Evolutionary conservation across 2,329 filamentous ascomycete species (phyloP).

Genomic region (Tricladium varicosporioides): DNA sequence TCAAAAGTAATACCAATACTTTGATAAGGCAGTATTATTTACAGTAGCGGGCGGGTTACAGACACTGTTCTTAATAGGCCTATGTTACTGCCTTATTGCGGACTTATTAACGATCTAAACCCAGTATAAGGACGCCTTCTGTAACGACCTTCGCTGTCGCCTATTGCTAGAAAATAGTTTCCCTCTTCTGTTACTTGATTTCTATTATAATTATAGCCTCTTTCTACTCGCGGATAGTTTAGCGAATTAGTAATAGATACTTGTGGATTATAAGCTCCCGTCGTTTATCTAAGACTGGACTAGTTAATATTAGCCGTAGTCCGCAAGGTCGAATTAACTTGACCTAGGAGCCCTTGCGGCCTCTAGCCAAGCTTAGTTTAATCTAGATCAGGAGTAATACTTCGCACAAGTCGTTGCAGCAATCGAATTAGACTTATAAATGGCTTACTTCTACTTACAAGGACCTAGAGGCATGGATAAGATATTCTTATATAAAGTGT

Average conservation of each 20-base stretch:
- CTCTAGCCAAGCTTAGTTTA: background rate
- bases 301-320: background rate
- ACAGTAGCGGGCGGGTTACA: background rate
- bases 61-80: background rate
- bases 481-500: conserved; percentile 5
- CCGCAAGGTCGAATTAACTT: background rate
- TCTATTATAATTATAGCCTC: conserved; percentile 5
- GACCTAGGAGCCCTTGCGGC: background rate
- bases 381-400: background rate
- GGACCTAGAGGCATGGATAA: background rate
- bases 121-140: conserved; percentile 1
- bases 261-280: background rate
- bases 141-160: background rate
- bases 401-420: background rate
- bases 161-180: background rate
- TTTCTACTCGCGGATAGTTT: background rate
- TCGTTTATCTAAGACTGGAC: background rate
- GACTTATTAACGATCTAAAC: background rate
- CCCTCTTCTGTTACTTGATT: background rate
- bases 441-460: conserved; percentile 6
- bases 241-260: background rate
- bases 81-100: background rate
- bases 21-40: background rate
- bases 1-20: conserved; percentile 2
- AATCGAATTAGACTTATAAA: conserved; percentile 4